A percentile compares a stretch with the other conserved stretches of the same genome.
Conservation (phyloP, 768 basidiomycete species). For the Hericium coralloides region DNA sequence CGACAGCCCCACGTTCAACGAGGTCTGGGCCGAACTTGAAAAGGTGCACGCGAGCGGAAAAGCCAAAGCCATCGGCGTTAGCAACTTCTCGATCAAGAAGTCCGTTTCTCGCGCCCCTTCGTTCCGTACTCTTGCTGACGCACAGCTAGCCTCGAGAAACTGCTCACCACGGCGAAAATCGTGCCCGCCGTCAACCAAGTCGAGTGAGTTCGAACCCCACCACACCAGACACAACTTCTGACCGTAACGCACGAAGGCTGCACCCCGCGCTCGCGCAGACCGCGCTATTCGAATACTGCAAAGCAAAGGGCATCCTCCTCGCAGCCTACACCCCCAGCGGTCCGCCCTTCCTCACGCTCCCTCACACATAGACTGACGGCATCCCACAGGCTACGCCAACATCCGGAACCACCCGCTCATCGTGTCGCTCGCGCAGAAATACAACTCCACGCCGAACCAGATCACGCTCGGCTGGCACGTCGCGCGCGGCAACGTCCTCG, state of each 20-base stretch:
- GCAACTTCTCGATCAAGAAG: slow-evolving; percentile 63
- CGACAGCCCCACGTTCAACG: background rate
- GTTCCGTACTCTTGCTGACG: too few relatives aligned
- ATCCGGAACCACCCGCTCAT: background rate
- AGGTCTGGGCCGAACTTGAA: background rate
- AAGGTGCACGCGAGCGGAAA: slow-evolving; percentile 36
- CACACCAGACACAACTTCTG: too few relatives aligned
- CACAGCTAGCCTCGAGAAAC: slow-evolving; percentile 18
- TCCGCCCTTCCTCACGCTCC: slow-evolving; percentile 20
- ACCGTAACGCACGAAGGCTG: slow-evolving; percentile 16
- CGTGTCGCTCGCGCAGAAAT: background rate
- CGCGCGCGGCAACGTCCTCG: background rate
- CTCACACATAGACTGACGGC: too few relatives aligned
- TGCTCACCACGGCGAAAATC: slow-evolving; percentile 57
- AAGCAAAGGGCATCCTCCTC: slow-evolving; percentile 54
- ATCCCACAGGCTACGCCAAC: background rate
- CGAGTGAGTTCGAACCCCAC: slow-evolving; percentile 24
- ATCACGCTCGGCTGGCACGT: background rate
- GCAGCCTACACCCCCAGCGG: slow-evolving; percentile 81
- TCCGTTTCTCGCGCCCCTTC: background rate
- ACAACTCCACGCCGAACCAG: background rate
- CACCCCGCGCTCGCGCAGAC: slow-evolving; percentile 72
- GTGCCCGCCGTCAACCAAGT: slow-evolving; percentile 55
- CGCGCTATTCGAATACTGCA: slow-evolving; percentile 52
- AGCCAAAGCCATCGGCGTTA: slow-evolving; percentile 59